Evolutionary conservation across 2,329 filamentous ascomycete genomes (phyloP).

Genomic region (Akanthomyces lecanii): DNA sequence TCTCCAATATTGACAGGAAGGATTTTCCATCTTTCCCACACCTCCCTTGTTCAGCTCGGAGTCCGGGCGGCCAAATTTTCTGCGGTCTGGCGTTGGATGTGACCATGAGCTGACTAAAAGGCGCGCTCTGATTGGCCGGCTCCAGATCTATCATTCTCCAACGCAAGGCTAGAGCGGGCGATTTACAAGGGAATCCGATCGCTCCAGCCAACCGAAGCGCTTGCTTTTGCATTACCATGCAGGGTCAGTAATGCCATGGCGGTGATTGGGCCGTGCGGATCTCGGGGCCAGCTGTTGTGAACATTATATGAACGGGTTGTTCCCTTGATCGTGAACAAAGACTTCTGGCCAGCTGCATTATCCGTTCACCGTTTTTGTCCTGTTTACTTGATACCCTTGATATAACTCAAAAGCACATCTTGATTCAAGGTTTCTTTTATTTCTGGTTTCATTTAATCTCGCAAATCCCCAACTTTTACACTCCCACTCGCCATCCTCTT

Average conservation of each 20-base stretch:
- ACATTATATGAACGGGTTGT: conserved; percentile 10
- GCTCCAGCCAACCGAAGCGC: conserved; percentile 13
- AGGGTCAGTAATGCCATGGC: conserved; percentile 1
- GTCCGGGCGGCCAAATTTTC: background rate
- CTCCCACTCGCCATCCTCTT: background rate
- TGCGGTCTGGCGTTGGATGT: background rate
- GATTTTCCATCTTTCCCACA: background rate
- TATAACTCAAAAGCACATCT: background rate
- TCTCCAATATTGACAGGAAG: background rate
- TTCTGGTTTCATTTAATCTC: background rate
- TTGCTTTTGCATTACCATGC: conserved; percentile 12
- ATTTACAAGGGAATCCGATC: conserved; percentile 1
- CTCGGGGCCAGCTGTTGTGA: background rate
- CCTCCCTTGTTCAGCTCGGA: background rate
- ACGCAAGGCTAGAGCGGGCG: background rate
- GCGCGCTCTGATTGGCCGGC: conserved; percentile 27
- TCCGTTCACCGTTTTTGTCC: background rate
- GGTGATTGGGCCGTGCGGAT: conserved; percentile 9
- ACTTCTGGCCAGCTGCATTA: background rate
- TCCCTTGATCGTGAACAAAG: background rate
- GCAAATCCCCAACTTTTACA: background rate
- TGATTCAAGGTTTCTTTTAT: background rate
- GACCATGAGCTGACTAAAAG: conserved; percentile 29
- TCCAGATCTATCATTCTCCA: background rate
- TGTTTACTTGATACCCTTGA: conserved; percentile 1